Base-by-base conservation (phyloP, 2,329 filamentous ascomycete genomes). In the Botrytis medusae region DNA sequence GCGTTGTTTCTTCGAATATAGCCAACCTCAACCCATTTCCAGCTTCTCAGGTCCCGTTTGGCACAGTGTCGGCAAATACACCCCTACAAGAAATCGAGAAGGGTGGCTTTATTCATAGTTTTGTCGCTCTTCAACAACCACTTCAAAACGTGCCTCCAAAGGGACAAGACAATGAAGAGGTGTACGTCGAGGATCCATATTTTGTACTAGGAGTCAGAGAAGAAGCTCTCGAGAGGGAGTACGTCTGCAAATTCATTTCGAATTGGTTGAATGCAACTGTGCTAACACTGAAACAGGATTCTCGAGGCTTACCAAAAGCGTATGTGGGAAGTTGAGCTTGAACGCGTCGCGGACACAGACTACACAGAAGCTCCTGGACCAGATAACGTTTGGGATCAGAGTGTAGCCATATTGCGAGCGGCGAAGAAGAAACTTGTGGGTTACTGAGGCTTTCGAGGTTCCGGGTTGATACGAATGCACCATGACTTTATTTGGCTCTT, bases 131-230 rank as follows among this genome's bases (percentile, higher is more conserved):
- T 40, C 61, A 70, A 20, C 18, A 57, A 60, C n/a, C 16, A 20
- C 32, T 29, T 25, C 9, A 16, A n/a, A 42, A n/a, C 7, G 12
- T 34, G 5, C 32, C 4, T 60, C 6, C 8, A 5, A n/a, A 57
- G 25, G 18, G 12, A 25, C 40, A 51, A 69, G 64, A 48, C 16
- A 37, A 44, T 4, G 62, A 59, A 32, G 59, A 62, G 8, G 22
- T 68, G 20, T 37, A 68, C n/a, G 68, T 78, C n/a, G 73, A 74
- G 7, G 77, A 78, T 71, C 77, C 77, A 7, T 61, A 76, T 63
- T 79, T 79, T 37, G 76, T 78, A 3, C 71, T 79, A 16, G 76
- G 77, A 10, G 67, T 78, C 22, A 48, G 72, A 9, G 62, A 71
- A 68, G 75, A 74, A 37, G 76, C 75, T 51, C 44, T 68, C 12